Evolutionary conservation across 805 yeast genomes (phyloP).

Genomic region (Myxozyma vanderwaltii): DNA sequence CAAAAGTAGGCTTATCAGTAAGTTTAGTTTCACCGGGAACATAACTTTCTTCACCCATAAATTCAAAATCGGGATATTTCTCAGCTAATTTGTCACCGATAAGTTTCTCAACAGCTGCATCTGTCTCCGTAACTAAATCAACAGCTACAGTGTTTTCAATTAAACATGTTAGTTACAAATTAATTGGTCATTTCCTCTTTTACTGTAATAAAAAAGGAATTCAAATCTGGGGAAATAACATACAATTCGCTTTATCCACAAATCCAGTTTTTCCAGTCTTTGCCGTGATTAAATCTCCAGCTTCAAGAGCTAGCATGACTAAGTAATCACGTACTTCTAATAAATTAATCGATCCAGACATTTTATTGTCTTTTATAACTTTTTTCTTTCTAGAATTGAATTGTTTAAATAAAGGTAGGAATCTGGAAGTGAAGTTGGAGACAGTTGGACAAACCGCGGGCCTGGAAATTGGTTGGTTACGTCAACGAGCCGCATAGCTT

Average conservation of each 20-base stretch:
- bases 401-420: no score
- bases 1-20: slow-evolving; percentile 58
- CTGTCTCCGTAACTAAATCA: slow-evolving; percentile 64
- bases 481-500: no score
- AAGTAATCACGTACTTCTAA: slow-evolving; percentile 45
- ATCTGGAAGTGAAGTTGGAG: no score
- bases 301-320: slow-evolving; percentile 47
- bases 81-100: slow-evolving; percentile 43
- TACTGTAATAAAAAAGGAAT: no score
- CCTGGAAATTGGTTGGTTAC: no score
- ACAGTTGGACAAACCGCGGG: no score
- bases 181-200: no score
- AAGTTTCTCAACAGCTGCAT: slow-evolving; percentile 55
- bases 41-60: slow-evolving; percentile 65
- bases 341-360: slow-evolving; percentile 37
- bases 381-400: not conserved
- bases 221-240: not conserved
- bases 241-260: slow-evolving; percentile 57
- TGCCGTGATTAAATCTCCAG: slow-evolving; percentile 53
- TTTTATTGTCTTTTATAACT: not conserved
- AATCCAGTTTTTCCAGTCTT: slow-evolving; percentile 53
- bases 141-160: slow-evolving; percentile 45
- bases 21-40: slow-evolving; percentile 52
- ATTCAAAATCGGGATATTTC: slow-evolving; percentile 53
- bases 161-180: no score